Evolutionary conservation across 148 eudicot genomes (phyloP).

Genomic region (Fagopyrum homotropicum): DNA sequence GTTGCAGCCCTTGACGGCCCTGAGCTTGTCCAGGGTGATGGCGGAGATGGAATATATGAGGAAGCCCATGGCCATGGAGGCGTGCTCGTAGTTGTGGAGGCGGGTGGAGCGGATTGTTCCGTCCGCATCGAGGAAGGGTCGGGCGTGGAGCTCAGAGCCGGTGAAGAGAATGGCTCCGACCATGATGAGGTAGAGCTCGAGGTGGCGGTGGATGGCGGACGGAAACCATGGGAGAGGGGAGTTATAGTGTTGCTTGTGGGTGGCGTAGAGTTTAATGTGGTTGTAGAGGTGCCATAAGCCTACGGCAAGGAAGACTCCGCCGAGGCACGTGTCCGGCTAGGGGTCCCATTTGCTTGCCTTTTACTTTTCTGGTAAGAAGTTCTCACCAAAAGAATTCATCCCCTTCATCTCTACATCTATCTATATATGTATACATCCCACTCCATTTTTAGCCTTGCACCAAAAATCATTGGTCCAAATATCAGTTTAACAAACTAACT

Average conservation of each 20-base stretch:
- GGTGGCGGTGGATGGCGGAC: constrained; percentile 21
- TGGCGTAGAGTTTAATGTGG: constrained; percentile 25
- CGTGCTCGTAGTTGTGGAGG: constrained; percentile 34
- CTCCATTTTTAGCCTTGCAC: no score
- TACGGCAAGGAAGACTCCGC: constrained; percentile 20
- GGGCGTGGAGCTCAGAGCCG: not conserved
- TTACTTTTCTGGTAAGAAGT: no score
- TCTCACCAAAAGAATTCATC: no score
- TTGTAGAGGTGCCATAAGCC: constrained; percentile 38
- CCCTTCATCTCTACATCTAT: no score
- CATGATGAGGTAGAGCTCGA: constrained; percentile 9
- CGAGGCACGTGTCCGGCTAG: constrained; percentile 25
- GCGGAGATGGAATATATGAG: constrained; percentile 24
- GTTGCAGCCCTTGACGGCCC: constrained; percentile 1
- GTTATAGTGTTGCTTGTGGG: constrained; percentile 17
- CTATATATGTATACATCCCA: no score
- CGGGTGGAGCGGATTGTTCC: constrained; percentile 14
- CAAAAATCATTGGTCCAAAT: no score
- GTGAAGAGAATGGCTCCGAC: not conserved
- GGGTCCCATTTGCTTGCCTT: constrained; percentile 17
- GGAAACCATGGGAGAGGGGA: constrained; percentile 34
- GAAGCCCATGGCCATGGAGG: constrained; percentile 26
- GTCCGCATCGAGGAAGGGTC: not conserved
- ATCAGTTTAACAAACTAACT: no score
- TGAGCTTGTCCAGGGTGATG: constrained; percentile 25